Evolutionary conservation across 352 stramenopile genomes (phyloP).

Genomic region (Phytophthora palmivora): DNA sequence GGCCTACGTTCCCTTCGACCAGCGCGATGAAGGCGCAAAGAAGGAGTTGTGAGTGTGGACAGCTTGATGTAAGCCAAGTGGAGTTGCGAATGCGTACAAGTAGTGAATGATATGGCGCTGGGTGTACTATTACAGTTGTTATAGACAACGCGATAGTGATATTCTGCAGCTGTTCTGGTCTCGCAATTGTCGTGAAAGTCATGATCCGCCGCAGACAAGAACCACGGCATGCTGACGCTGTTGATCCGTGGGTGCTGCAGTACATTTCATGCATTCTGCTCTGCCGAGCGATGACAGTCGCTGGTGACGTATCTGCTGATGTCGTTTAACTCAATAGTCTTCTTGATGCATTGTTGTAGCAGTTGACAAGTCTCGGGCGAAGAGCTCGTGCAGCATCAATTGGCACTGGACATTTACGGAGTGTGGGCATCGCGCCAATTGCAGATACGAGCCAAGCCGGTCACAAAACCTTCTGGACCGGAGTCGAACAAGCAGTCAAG

Average conservation of each 20-base stretch:
- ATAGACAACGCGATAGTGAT: slow-evolving; percentile 53
- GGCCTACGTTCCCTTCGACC: too few species aligned
- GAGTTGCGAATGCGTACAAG: too few species aligned
- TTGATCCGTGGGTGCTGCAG: slow-evolving; percentile 35
- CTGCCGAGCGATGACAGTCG: slow-evolving; percentile 43
- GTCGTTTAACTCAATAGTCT: neutral
- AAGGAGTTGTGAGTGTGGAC: too few species aligned
- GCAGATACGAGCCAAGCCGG: slow-evolving; percentile 12
- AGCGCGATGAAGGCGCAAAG: too few species aligned
- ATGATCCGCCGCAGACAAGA: slow-evolving; percentile 31
- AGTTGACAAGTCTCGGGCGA: slow-evolving; percentile 37
- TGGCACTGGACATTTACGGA: slow-evolving; percentile 54
- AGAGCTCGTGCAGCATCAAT: slow-evolving; percentile 57
- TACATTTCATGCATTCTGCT: slow-evolving; percentile 66
- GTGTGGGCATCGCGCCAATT: slow-evolving; percentile 17
- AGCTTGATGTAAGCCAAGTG: too few species aligned
- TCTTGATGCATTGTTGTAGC: slow-evolving; percentile 5
- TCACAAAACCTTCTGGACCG: slow-evolving; percentile 19
- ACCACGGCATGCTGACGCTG: slow-evolving; percentile 15
- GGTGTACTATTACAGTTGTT: too few species aligned
- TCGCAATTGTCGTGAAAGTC: slow-evolving; percentile 36
- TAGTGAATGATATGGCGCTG: too few species aligned
- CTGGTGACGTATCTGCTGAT: slow-evolving; percentile 8
- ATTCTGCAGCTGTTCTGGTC: slow-evolving; percentile 43
- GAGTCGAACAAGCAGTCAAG: slow-evolving; percentile 56